Evolutionary conservation across 768 basidiomycete species (phyloP).

Genomic region (Lactarius hengduanensis): DNA sequence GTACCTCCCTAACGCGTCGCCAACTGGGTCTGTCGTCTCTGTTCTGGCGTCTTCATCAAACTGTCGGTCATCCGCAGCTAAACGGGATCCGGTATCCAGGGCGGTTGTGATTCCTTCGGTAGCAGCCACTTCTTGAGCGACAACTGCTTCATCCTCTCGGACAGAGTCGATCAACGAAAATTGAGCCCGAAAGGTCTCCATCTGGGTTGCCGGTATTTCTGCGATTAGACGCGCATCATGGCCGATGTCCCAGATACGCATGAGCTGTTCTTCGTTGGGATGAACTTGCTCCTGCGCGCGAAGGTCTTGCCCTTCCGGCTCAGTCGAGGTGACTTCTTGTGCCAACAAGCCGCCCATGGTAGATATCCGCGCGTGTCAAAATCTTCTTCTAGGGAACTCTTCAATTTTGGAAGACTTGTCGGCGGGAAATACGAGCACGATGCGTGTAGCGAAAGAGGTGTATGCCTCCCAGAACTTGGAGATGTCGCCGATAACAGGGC

Average conservation of each 20-base stretch:
- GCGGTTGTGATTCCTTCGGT: neutral
- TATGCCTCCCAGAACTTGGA: slow-evolving; percentile 73
- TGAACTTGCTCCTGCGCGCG: slow-evolving; percentile 48
- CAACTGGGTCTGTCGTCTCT: slow-evolving; percentile 73
- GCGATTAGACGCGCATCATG: slow-evolving; percentile 62
- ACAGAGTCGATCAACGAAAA: slow-evolving; percentile 26
- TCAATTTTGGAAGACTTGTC: slow-evolving; percentile 54
- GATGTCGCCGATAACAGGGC: slow-evolving; percentile 39
- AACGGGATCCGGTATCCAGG: slow-evolving; percentile 3
- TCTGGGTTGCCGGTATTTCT: slow-evolving; percentile 18
- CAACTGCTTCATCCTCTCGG: slow-evolving; percentile 1
- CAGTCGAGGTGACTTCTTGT: slow-evolving; percentile 27
- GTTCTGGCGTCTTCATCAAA: slow-evolving; percentile 55
- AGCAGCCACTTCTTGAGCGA: neutral
- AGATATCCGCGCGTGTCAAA: slow-evolving; percentile 83
- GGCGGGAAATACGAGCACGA: slow-evolving; percentile 74
- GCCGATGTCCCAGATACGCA: slow-evolving; percentile 87
- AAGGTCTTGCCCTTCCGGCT: slow-evolving; percentile 6
- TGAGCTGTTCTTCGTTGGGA: slow-evolving; percentile 94
- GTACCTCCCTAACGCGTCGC: slow-evolving; percentile 54
- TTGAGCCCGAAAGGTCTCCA: slow-evolving; percentile 21
- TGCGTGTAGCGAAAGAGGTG: slow-evolving; percentile 57
- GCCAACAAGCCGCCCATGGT: slow-evolving; percentile 68
- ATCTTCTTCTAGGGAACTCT: slow-evolving; percentile 82
- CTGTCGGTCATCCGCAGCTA: slow-evolving; percentile 32